Evolutionary conservation across 2,329 filamentous ascomycete species (phyloP).

Genomic region (Ophiostoma piceae): DNA sequence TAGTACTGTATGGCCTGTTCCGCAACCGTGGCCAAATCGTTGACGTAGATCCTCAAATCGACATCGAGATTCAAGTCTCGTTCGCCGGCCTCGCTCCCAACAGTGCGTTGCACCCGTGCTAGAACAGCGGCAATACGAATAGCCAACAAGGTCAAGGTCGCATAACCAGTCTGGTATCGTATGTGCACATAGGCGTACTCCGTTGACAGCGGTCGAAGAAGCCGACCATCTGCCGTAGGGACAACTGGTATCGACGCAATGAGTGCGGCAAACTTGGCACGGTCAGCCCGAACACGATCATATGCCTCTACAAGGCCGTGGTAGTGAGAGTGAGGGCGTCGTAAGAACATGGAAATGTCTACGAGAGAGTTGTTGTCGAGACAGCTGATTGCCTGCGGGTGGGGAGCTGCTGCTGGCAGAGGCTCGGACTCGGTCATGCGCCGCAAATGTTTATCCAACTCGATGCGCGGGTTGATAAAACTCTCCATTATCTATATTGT

Average conservation of each 20-base stretch:
- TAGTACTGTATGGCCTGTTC: conserved; percentile 22
- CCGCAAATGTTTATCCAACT: conserved; percentile 16
- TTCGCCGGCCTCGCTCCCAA: not conserved
- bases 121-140: conserved; percentile 22
- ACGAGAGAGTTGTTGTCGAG: conserved; percentile 12
- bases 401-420: not conserved
- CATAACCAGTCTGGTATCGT: conserved; percentile 19
- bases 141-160: conserved; percentile 22
- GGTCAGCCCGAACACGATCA: not conserved
- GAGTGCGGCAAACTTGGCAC: conserved; percentile 8
- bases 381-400: not conserved
- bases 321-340: not conserved
- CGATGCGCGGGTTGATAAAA: conserved; percentile 25
- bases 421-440: not conserved
- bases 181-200: conserved; percentile 17
- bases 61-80: not conserved
- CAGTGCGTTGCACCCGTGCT: not conserved
- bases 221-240: not conserved
- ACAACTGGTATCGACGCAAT: conserved; percentile 17
- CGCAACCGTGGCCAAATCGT: conserved; percentile 18
- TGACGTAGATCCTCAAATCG: conserved; percentile 14
- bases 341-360: not conserved
- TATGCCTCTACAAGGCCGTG: not conserved
- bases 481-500: conserved; percentile 23
- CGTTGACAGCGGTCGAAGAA: not conserved